These are phyloP conservation scores for Phytophthora citrophthora DNA, from an alignment of 352 stramenopile genomes.

Conservation along the genomic window DNA sequence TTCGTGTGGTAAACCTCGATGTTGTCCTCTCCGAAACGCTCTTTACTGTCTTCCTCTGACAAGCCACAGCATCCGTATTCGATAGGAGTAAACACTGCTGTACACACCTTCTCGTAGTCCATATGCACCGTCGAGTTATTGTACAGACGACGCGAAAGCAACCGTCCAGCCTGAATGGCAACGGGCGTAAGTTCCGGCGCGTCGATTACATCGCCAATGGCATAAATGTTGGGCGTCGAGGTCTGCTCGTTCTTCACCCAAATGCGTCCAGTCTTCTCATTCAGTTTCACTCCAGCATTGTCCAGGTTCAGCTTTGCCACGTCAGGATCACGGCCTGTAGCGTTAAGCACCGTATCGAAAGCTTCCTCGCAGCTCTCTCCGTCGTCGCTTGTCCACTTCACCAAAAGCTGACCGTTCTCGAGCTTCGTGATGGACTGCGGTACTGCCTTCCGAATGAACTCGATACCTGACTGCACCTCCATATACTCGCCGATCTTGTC, in stretches of 20 bases:
- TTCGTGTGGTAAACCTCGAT: conserved; percentile 97
- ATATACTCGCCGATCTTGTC: conserved; percentile 95
- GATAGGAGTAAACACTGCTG: conserved; percentile 96
- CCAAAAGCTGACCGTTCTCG: conserved; percentile 77
- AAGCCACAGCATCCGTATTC: conserved; percentile 98
- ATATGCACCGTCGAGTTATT: conserved; percentile 80
- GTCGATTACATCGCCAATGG: conserved; percentile 97
- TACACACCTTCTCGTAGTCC: conserved; percentile 94
- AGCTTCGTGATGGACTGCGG: conserved; percentile 93
- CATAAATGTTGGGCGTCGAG: conserved; percentile 95
- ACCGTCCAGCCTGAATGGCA: conserved; percentile 95
- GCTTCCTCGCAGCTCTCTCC: conserved; percentile 71
- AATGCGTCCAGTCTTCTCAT: conserved; percentile 94
- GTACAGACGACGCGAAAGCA: conserved; percentile 94
- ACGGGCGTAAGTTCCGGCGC: conserved; percentile 98
- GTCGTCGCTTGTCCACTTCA: conserved; percentile 80
- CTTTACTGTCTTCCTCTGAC: conserved; percentile 95
- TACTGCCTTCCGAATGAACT: conserved; percentile 93
- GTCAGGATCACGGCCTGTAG: conserved; percentile 94
- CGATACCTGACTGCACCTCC: conserved; percentile 88
- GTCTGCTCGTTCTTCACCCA: conserved; percentile 93
- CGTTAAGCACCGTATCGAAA: conserved; percentile 98
- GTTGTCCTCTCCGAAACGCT: conserved; percentile 88
- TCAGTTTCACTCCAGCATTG: conserved; percentile 88
- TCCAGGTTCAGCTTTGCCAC: conserved; percentile 91